These are phyloP conservation scores for Silene uniflora DNA, from an alignment of 148 eudicot species.

Conservation along the genomic window DNA sequence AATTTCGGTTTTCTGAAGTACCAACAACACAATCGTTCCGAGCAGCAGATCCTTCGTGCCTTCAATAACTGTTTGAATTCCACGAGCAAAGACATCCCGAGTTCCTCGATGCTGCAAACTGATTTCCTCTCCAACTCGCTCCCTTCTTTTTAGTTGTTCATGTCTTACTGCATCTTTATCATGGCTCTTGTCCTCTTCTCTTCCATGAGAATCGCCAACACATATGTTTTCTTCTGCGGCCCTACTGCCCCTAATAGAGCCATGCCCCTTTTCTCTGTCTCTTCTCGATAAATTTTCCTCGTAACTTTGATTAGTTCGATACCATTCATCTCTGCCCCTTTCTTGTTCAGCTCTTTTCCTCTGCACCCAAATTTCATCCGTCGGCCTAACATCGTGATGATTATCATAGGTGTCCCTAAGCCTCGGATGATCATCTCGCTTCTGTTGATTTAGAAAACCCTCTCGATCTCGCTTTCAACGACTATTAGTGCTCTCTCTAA, in stretches of 20 bases:
- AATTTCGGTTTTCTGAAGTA: constrained; percentile 51
- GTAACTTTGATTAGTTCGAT: constrained; percentile 45
- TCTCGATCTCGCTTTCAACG: constrained; percentile 82
- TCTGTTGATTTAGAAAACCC: constrained; percentile 52
- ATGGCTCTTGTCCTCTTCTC: constrained; percentile 56
- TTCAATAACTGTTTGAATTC: constrained; percentile 44
- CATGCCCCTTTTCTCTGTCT: constrained; percentile 66
- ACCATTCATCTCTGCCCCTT: constrained; percentile 69
- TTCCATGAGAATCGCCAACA: constrained; percentile 55
- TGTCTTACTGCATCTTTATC: constrained; percentile 55
- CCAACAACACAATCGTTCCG: constrained; percentile 47
- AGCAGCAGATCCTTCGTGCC: constrained; percentile 62
- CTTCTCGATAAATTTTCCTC: constrained; percentile 57
- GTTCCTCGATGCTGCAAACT: constrained; percentile 47
- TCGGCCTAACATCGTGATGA: constrained; percentile 48
- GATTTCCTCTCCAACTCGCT: constrained; percentile 48
- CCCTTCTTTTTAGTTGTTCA: constrained; percentile 63
- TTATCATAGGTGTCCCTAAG: constrained; percentile 45
- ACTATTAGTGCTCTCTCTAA: constrained; percentile 50
- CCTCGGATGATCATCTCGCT: constrained; percentile 57
- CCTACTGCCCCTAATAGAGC: constrained; percentile 38
- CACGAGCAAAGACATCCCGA: constrained; percentile 51
- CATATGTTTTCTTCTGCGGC: constrained; percentile 59
- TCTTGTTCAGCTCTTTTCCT: constrained; percentile 63
- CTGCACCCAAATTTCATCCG: constrained; percentile 64